Base-by-base conservation (phyloP, 345 rosid genomes). In the Brassica juncea region DNA sequence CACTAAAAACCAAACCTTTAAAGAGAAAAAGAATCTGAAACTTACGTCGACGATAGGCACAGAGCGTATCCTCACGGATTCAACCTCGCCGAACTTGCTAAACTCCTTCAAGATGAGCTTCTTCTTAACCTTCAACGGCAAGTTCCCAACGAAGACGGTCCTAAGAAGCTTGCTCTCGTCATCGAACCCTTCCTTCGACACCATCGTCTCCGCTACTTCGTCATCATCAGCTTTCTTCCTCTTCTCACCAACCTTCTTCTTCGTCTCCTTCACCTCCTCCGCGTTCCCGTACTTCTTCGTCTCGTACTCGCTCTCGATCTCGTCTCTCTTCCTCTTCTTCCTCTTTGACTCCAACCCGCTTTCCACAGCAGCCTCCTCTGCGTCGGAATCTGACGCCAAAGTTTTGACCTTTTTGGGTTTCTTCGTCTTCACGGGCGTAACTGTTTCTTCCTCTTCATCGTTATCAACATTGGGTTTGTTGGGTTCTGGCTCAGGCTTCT, bases 321-420 rank as follows among this genome's bases (percentile, higher is more conserved):
- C 99, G 76, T 93, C 98, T 75, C 97, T 88, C 84, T 92, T 96
- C 84, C 98, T 90, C 71, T 95, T 93, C 86, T 87, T 91, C 81
- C 70, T 87, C 84, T 76, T 85, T 66, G 71, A 78, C 64, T 75
- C 82, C 63, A 74, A 82, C 7, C 39, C 70, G 14, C 2, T 42
- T 71, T 62, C 84, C 4, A 62, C 74, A 37, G 10, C 62, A 14
- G 27, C 74, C 15, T 52, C 74, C 15, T 52, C 66, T 1, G 9
- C 74, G 16, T 64, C 72, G 8, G 58, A 62, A 4, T 70, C 77
- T 19, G 76, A 15, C 60, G 5, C 44, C 25, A 55, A 2, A 1
- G 57, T 39, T 65, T 75, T 76, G 59, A 5, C 80, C 76, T 80
- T 87, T 73, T 81, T 91, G 8, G 73, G 27, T 74, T 83, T 85